phyloP scores from a whole-genome alignment of 2,329 filamentous ascomycete genomes.

The Neospermospora avenae region DNA sequence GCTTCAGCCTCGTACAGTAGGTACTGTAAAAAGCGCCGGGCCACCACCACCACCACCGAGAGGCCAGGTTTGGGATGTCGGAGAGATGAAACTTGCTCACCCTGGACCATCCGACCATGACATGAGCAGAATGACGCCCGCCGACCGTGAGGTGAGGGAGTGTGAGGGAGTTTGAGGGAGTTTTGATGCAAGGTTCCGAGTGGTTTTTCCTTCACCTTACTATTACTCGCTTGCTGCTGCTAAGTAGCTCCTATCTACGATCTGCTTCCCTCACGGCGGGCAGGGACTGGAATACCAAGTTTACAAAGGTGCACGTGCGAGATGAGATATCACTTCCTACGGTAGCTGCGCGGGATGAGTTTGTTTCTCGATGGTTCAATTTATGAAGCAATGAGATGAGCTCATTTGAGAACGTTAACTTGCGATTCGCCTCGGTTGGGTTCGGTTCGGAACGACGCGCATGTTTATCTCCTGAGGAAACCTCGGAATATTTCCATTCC shows the following conservation, averaged over 20 bases:
- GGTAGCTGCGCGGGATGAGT: too few relatives aligned
- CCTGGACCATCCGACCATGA: not conserved
- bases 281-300: too few relatives aligned
- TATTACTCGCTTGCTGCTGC: too few relatives aligned
- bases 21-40: not conserved
- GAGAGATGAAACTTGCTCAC: slow-evolving; percentile 3
- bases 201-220: too few relatives aligned
- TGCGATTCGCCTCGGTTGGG: not conserved
- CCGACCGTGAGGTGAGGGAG: not conserved
- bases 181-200: too few relatives aligned
- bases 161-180: not conserved
- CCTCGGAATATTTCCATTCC: too few relatives aligned
- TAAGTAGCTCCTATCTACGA: too few relatives aligned
- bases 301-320: too few relatives aligned
- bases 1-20: not conserved
- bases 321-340: not conserved
- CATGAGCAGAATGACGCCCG: too few relatives aligned
- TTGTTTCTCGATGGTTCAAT: not conserved
- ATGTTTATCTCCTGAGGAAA: not conserved
- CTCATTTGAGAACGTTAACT: not conserved
- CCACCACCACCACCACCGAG: too few relatives aligned
- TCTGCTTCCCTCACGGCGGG: too few relatives aligned
- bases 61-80: too few relatives aligned
- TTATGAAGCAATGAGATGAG: not conserved
- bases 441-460: not conserved